These are phyloP conservation scores for Xanthoceras sorbifolium DNA, from an alignment of 345 rosid genomes.

Conservation along the genomic window DNA sequence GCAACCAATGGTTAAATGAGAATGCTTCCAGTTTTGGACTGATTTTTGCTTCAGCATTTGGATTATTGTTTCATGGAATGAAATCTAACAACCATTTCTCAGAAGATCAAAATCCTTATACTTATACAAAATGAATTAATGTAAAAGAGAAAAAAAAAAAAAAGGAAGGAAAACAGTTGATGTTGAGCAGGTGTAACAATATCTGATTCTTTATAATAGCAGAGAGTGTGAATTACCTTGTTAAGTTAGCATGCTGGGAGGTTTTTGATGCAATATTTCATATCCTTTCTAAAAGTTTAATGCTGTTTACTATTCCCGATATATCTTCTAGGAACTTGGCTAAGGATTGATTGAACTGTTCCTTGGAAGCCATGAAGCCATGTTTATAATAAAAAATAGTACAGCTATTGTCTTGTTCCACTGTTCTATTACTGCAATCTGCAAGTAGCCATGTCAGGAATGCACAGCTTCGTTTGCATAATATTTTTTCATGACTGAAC, in stretches of 20 bases:
- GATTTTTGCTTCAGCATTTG: slow-evolving; percentile 25
- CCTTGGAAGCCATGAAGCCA: neutral
- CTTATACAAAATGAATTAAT: slow-evolving; percentile 26
- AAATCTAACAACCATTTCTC: slow-evolving; percentile 18
- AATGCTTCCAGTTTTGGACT: slow-evolving; percentile 37
- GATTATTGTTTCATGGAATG: slow-evolving; percentile 26
- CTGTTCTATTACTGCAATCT: neutral
- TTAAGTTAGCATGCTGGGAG: neutral
- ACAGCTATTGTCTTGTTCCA: neutral
- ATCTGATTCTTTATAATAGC: slow-evolving; percentile 36
- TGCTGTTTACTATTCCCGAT: neutral
- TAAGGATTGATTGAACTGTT: neutral
- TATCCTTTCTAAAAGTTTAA: neutral
- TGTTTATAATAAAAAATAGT: neutral
- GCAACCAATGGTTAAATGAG: slow-evolving; percentile 11
- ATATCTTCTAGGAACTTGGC: neutral
- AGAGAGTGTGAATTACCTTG: neutral
- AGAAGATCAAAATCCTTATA: slow-evolving; percentile 23
- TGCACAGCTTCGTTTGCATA: neutral
- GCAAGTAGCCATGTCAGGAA: neutral
- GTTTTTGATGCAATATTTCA: neutral
- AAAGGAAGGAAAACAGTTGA: neutral
- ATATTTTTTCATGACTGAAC: neutral
- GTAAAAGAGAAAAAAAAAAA: slow-evolving; percentile 26
- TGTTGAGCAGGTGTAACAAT: slow-evolving; percentile 32